Percentiles rank a stretch among this genome's conserved stretches.
These are phyloP conservation scores for Neocatenulostroma microsporum DNA, from an alignment of 2,329 filamentous ascomycete genomes.

Conservation along the genomic window DNA sequence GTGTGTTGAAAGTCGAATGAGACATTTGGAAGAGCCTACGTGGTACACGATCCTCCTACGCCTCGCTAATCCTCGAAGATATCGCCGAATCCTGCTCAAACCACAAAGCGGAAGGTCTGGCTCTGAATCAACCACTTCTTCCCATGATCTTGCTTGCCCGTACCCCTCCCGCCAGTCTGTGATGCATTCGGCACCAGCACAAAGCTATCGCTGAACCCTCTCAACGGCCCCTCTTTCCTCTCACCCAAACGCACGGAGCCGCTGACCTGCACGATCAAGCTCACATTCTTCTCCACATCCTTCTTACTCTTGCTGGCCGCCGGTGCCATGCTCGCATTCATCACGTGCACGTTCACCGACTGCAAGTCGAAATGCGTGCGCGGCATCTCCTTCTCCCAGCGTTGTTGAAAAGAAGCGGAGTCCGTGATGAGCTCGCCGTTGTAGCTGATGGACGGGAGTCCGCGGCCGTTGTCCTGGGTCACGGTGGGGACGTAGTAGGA, in stretches of 20 bases:
- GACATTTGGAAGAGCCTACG: too few species aligned
- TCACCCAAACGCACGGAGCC: slow-evolving; percentile 62
- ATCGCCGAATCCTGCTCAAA: too few species aligned
- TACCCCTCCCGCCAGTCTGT: slow-evolving; percentile 23
- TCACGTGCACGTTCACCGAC: slow-evolving; percentile 66
- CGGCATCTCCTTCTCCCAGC: slow-evolving; percentile 61
- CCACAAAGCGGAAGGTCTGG: slow-evolving; percentile 38
- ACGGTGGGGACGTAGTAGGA: slow-evolving; percentile 63
- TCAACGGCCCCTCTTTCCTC: slow-evolving; percentile 52
- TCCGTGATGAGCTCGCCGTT: slow-evolving; percentile 63
- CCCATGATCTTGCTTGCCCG: slow-evolving; percentile 24
- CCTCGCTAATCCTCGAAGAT: too few species aligned
- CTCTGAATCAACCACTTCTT: slow-evolving; percentile 35
- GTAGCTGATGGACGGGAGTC: slow-evolving; percentile 61
- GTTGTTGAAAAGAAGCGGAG: slow-evolving; percentile 57
- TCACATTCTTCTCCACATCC: slow-evolving; percentile 52
- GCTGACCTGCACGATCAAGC: slow-evolving; percentile 64
- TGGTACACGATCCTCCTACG: too few species aligned
- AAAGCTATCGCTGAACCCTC: slow-evolving; percentile 72
- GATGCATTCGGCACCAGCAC: slow-evolving; percentile 60
- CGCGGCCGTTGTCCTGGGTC: slow-evolving; percentile 45
- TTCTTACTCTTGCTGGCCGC: slow-evolving; percentile 23
- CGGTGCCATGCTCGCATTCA: slow-evolving; percentile 50
- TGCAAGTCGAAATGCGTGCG: slow-evolving; percentile 63
- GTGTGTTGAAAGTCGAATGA: too few species aligned